These are phyloP conservation scores for Trichoderma sp. DNA, from an alignment of 2,329 filamentous ascomycete genomes.

Conservation along the genomic window DNA sequence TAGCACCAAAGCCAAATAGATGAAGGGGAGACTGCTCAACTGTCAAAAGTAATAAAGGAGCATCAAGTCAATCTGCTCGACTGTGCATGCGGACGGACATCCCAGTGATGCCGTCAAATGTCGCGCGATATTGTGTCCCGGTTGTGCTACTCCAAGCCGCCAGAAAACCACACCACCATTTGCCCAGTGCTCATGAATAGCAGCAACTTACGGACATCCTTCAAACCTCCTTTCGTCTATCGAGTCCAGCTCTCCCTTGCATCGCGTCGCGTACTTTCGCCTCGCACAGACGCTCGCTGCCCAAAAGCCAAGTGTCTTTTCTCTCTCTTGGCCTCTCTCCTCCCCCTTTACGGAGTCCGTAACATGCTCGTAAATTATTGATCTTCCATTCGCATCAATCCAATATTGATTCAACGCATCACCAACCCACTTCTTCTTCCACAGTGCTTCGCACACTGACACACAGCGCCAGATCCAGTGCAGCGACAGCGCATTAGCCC, in stretches of 20 bases:
- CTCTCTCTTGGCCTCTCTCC: not conserved
- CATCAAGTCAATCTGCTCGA: not conserved
- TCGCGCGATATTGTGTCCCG: conserved; percentile 5
- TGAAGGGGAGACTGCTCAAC: no score
- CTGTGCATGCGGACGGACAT: not conserved
- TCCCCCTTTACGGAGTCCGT: not conserved
- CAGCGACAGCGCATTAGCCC: conserved; percentile 14
- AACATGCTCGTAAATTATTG: not conserved
- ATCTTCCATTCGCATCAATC: not conserved
- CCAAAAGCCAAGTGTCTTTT: not conserved
- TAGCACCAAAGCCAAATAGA: not conserved
- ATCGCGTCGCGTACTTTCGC: not conserved
- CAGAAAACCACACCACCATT: conserved; percentile 11
- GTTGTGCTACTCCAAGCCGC: not conserved
- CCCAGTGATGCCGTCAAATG: not conserved
- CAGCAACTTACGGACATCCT: not conserved
- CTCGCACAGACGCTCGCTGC: not conserved
- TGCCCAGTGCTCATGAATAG: not conserved
- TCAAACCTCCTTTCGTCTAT: not conserved
- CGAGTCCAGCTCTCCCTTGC: not conserved
- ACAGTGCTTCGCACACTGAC: not conserved
- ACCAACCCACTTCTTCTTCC: not conserved
- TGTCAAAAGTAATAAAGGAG: not conserved
- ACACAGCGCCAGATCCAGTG: conserved; percentile 7
- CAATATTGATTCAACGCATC: not conserved